These are phyloP conservation scores for Ascochyta clinopodiicola DNA, from an alignment of 2,329 filamentous ascomycete genomes.

Conservation along the genomic window DNA sequence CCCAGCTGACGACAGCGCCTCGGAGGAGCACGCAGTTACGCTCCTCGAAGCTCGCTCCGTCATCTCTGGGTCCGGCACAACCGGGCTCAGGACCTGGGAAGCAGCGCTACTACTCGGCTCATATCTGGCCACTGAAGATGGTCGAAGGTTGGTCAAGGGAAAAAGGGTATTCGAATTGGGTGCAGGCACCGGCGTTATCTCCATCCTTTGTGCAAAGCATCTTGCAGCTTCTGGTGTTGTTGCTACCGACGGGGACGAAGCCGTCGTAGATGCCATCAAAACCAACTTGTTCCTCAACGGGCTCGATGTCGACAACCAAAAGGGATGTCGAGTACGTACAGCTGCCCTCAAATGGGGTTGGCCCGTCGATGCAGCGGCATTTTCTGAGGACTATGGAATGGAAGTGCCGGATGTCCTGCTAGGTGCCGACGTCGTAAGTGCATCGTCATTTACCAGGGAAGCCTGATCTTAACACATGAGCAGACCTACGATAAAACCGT, in stretches of 20 bases:
- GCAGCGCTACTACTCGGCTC: conserved; percentile 76
- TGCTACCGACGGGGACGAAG: conserved; percentile 76
- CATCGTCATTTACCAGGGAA: conserved; percentile 15
- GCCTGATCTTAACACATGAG: conserved; percentile 23
- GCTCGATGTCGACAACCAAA: conserved; percentile 57
- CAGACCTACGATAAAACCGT: conserved; percentile 73
- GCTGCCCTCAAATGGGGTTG: conserved; percentile 71
- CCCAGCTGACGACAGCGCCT: conserved; percentile 21
- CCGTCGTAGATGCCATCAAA: conserved; percentile 71
- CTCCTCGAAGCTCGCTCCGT: conserved; percentile 73
- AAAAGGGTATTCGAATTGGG: conserved; percentile 75
- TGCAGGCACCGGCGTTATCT: conserved; percentile 77
- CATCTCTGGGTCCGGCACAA: conserved; percentile 74
- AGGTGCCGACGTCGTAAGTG: conserved; percentile 72
- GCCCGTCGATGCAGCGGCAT: conserved; percentile 63
- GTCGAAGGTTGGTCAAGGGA: conserved; percentile 56
- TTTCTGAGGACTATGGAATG: conserved; percentile 60
- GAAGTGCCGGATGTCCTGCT: conserved; percentile 67
- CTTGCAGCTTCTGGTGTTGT: conserved; percentile 66
- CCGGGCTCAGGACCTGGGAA: conserved; percentile 82
- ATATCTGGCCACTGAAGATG: conserved; percentile 61
- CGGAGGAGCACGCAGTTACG: conserved; percentile 57
- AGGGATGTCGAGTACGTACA: conserved; percentile 49
- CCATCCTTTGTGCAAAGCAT: conserved; percentile 74
- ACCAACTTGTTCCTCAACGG: conserved; percentile 74